Percentiles rank a stretch among this genome's conserved stretches.
Conservation (phyloP, 192 early-diverging fungal species). For the Backusella tarrabulga region DNA sequence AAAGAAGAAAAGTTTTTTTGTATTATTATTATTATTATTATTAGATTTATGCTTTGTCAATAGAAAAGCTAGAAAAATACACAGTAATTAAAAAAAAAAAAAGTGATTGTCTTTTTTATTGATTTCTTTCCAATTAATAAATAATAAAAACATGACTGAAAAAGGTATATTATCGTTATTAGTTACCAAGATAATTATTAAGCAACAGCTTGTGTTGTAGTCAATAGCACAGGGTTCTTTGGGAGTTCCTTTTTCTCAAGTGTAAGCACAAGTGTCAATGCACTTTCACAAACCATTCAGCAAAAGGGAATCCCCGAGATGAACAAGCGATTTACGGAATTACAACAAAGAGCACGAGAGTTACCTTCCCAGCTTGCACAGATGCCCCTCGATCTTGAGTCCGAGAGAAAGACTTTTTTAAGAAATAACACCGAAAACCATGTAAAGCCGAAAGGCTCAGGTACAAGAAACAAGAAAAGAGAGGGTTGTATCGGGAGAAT, state of each 20-base stretch:
- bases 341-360: slow-evolving; percentile 29
- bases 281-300: slow-evolving; percentile 16
- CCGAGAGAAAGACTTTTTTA: slow-evolving; percentile 49
- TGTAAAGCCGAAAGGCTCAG: slow-evolving; percentile 7
- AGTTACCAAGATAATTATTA: not conserved
- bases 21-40: not conserved
- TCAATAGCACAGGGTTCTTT: slow-evolving; percentile 1
- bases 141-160: not conserved
- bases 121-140: too few species aligned
- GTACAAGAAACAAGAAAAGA: slow-evolving; percentile 8
- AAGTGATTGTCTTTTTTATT: not conserved
- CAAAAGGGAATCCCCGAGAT: slow-evolving; percentile 14
- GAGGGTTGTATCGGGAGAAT: not conserved
- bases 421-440: slow-evolving; percentile 37
- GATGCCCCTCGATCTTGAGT: slow-evolving; percentile 41
- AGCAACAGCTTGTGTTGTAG: not conserved
- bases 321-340: slow-evolving; percentile 18
- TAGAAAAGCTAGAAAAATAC: not conserved
- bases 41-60: not conserved
- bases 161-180: not conserved
- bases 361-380: slow-evolving; percentile 19
- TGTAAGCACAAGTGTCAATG: slow-evolving; percentile 10
- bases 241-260: slow-evolving; percentile 1
- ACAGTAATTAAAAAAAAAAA: not conserved
- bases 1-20: not conserved